Conservation (phyloP, 225 moss, liverwort and hornwort species). For the Anthoceros angustus region DNA sequence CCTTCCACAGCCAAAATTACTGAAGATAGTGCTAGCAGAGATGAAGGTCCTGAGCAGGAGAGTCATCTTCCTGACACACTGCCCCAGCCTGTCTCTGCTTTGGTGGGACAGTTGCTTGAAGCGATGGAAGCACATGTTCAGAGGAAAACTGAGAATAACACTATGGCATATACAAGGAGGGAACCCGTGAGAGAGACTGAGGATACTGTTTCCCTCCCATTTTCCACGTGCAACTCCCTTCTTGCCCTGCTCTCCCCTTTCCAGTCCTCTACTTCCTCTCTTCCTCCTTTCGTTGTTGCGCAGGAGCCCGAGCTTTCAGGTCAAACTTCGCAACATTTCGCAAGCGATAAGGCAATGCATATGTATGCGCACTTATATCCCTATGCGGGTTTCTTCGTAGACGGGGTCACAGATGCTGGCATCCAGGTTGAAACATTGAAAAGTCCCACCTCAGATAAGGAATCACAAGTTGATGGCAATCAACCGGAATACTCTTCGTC, state of each 20-base stretch:
- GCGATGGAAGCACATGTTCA: slow-evolving; percentile 1
- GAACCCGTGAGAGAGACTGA: background rate
- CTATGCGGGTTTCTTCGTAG: slow-evolving; percentile 3
- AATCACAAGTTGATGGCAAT: background rate
- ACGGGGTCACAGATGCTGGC: background rate
- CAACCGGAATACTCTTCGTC: background rate
- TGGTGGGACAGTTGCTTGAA: background rate
- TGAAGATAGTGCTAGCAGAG: background rate
- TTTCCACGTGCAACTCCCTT: slow-evolving; percentile 4
- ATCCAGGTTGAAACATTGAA: slow-evolving; percentile 2
- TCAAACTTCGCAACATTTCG: background rate
- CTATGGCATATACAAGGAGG: background rate
- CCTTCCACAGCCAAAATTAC: background rate
- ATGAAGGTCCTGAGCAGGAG: background rate
- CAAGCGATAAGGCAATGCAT: background rate
- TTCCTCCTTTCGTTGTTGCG: slow-evolving; percentile 2
- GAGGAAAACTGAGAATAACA: background rate
- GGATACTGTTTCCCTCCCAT: background rate
- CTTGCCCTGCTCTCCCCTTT: background rate
- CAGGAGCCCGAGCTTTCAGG: slow-evolving; percentile 4
- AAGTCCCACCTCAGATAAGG: slow-evolving; percentile 1
- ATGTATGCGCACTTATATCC: background rate
- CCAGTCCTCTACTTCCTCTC: slow-evolving; percentile 1
- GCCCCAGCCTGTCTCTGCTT: background rate
- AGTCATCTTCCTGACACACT: background rate